These are phyloP conservation scores for Venturiaceae sp. DNA, from an alignment of 2,329 filamentous ascomycete genomes.

Conservation along the genomic window DNA sequence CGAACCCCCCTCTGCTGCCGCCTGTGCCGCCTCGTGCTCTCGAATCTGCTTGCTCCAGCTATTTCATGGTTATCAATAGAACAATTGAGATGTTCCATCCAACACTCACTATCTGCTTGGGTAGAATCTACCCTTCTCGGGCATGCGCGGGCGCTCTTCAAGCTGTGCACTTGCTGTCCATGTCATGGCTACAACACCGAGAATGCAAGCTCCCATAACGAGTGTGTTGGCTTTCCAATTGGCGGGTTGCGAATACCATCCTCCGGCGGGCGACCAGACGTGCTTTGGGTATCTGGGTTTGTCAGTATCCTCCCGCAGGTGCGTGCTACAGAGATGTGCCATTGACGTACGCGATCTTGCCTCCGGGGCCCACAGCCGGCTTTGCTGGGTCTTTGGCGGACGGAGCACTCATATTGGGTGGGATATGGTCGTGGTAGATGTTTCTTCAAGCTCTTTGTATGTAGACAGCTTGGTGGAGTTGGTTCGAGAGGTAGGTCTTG, in stretches of 20 bases:
- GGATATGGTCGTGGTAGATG: neutral
- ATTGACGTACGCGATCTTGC: conserved; percentile 56
- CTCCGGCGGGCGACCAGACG: conserved; percentile 97
- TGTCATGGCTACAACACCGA: conserved; percentile 57
- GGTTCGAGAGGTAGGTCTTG: no score
- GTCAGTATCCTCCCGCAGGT: conserved; percentile 8
- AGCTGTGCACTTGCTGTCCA: conserved; percentile 67
- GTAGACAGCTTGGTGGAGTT: neutral
- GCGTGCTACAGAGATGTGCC: neutral
- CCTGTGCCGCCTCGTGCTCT: conserved; percentile 48
- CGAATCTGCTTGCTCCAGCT: conserved; percentile 66
- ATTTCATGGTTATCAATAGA: conserved; percentile 19
- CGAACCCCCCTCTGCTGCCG: neutral
- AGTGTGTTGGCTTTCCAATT: conserved; percentile 95
- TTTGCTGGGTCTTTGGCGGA: conserved; percentile 16
- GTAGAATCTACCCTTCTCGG: conserved; percentile 67
- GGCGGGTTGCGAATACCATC: conserved; percentile 89
- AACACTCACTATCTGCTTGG: conserved; percentile 69
- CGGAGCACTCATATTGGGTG: conserved; percentile 8
- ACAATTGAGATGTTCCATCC: conserved; percentile 5
- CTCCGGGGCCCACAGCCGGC: conserved; percentile 48
- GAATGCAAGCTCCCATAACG: conserved; percentile 57
- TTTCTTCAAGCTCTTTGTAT: neutral
- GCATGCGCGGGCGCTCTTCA: conserved; percentile 66
- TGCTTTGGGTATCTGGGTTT: conserved; percentile 83